phyloP scores from a whole-genome alignment of 306 rosid species.

The Prunus armeniaca region DNA sequence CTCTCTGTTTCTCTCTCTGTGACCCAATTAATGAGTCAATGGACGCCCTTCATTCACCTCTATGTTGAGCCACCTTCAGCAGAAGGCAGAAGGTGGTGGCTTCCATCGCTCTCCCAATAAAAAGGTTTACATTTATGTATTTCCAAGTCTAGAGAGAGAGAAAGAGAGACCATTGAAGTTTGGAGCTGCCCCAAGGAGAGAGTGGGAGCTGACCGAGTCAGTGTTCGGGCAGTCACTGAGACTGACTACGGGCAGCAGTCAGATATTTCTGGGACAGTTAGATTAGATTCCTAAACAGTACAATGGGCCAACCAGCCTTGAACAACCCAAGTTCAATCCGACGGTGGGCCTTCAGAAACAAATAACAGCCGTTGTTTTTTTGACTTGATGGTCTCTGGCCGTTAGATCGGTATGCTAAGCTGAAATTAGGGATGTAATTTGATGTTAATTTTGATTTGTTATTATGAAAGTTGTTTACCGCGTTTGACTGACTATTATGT shows the following conservation, averaged over 20 bases:
- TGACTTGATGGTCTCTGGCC: neutral
- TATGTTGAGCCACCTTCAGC: conserved; percentile 42
- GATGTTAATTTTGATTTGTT: neutral
- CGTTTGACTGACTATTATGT: neutral
- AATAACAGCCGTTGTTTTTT: conserved; percentile 11
- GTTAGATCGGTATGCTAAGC: neutral
- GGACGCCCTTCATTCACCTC: conserved; percentile 18
- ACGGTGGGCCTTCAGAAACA: too few relatives aligned
- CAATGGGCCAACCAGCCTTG: conserved; percentile 16
- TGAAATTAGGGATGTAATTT: neutral
- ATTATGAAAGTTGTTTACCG: neutral
- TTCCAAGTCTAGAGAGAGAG: conserved; percentile 5
- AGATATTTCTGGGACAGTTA: conserved; percentile 51
- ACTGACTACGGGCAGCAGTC: conserved; percentile 49
- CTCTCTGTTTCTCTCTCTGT: conserved; percentile 16
- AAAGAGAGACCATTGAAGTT: conserved; percentile 20
- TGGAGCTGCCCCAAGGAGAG: conserved; percentile 27
- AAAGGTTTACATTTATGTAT: conserved; percentile 44
- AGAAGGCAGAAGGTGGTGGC: conserved; percentile 37
- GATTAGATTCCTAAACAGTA: conserved; percentile 35
- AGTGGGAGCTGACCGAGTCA: conserved; percentile 53
- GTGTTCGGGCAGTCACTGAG: conserved; percentile 30
- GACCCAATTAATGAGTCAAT: neutral
- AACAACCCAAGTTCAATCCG: neutral
- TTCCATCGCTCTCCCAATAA: conserved; percentile 18